phyloP scores from a whole-genome alignment of 352 stramenopile species.

The Phytophthora constricta region DNA sequence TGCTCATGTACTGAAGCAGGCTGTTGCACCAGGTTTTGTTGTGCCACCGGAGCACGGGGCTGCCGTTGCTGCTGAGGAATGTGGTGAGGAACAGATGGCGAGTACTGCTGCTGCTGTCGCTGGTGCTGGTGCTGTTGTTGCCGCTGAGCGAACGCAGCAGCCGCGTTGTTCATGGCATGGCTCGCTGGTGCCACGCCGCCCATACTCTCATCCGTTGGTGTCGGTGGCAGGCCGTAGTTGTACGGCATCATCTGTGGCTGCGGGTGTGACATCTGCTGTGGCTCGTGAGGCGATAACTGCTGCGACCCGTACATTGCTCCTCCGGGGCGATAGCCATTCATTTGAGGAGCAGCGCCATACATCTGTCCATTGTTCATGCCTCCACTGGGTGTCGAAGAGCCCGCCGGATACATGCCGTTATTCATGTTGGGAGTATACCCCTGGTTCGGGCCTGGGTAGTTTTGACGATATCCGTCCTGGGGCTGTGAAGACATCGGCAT shows the following conservation, averaged over 20 bases:
- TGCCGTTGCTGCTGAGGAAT: conserved; percentile 29
- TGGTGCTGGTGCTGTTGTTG: conserved; percentile 38
- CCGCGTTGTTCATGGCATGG: conserved; percentile 41
- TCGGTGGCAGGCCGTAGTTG: conserved; percentile 34
- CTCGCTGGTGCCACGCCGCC: conserved; percentile 21
- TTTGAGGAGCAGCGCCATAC: conserved; percentile 37
- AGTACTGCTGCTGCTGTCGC: conserved; percentile 31
- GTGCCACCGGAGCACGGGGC: not conserved
- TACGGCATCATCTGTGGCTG: conserved; percentile 51
- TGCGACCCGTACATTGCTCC: conserved; percentile 36
- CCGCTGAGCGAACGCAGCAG: conserved; percentile 50
- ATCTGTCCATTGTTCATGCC: conserved; percentile 33
- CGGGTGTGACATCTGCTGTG: conserved; percentile 44
- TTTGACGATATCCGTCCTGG: conserved; percentile 40
- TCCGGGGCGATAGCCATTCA: conserved; percentile 45
- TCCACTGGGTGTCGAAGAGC: conserved; percentile 29
- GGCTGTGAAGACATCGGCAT: conserved; percentile 27
- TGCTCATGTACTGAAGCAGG: conserved; percentile 25
- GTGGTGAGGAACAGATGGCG: conserved; percentile 21
- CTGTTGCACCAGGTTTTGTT: not conserved
- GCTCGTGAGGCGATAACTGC: conserved; percentile 35
- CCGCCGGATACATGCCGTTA: conserved; percentile 52
- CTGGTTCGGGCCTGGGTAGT: conserved; percentile 18
- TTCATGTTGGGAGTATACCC: conserved; percentile 46
- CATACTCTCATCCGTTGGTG: conserved; percentile 25